phyloP scores from a whole-genome alignment of 805 yeast species.

The Priceomyces medius region DNA sequence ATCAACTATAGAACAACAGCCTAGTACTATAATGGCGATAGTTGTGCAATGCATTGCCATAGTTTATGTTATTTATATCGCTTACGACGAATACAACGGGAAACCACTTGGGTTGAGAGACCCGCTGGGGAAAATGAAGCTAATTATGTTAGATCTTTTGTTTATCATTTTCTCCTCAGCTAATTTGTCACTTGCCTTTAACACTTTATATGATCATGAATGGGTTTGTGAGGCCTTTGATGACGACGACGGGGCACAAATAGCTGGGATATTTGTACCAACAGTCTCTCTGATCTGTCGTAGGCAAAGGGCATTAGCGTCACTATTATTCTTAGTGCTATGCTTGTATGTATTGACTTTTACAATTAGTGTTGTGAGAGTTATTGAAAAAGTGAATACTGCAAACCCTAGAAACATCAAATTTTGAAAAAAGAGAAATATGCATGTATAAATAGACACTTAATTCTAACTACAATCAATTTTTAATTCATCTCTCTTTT shows the following conservation, averaged over 20 bases:
- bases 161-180: conserved; percentile 90
- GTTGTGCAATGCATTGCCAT: conserved; percentile 79
- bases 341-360: conserved; percentile 85
- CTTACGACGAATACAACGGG: conserved; percentile 88
- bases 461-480: too few relatives aligned
- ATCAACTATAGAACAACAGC: conserved; percentile 59
- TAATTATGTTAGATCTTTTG: conserved; percentile 77
- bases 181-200: conserved; percentile 79
- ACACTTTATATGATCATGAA: conserved; percentile 71
- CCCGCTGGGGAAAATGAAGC: conserved; percentile 77
- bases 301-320: conserved; percentile 73
- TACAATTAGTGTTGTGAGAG: conserved; percentile 76
- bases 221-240: conserved; percentile 64
- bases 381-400: conserved; percentile 60
- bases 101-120: conserved; percentile 88
- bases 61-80: conserved; percentile 73
- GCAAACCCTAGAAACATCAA: conserved; percentile 9
- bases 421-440: neutral
- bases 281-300: conserved; percentile 60
- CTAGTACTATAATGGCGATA: conserved; percentile 91
- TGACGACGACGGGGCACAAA: conserved; percentile 14
- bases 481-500: too few relatives aligned
- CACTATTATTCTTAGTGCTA: conserved; percentile 73
- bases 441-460: neutral
- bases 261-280: conserved; percentile 23